Conservation (phyloP, 768 basidiomycete genomes). For the Hericium rajendrae region DNA sequence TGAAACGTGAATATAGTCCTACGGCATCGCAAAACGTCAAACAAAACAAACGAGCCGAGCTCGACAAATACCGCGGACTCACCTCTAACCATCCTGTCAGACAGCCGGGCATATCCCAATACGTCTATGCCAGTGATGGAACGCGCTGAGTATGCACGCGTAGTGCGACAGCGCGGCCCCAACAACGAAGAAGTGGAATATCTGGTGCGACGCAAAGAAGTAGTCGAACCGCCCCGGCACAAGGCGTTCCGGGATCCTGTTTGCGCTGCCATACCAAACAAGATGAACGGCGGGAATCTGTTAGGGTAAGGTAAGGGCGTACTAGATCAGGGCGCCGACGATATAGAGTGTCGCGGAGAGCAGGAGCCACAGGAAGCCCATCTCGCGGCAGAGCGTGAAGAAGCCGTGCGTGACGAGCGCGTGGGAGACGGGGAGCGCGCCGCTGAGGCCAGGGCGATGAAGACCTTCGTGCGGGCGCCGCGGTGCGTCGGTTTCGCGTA, state of each 20-base stretch:
- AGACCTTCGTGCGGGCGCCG: slow-evolving; percentile 66
- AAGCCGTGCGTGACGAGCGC: slow-evolving; percentile 50
- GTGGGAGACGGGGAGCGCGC: slow-evolving; percentile 61
- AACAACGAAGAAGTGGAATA: slow-evolving; percentile 79
- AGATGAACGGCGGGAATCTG: background rate
- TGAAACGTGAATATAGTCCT: too few species aligned
- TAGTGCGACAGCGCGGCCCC: slow-evolving; percentile 65
- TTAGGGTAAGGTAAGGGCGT: too few species aligned
- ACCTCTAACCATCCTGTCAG: background rate
- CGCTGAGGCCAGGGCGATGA: slow-evolving; percentile 71
- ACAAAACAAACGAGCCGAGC: too few species aligned
- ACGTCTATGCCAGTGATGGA: slow-evolving; percentile 45
- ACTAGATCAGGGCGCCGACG: slow-evolving; percentile 74
- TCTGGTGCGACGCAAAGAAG: slow-evolving; percentile 77
- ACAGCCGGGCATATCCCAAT: background rate
- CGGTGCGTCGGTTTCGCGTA: slow-evolving; percentile 70
- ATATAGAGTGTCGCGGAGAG: slow-evolving; percentile 70
- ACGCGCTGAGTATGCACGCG: slow-evolving; percentile 41
- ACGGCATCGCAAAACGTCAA: too few species aligned
- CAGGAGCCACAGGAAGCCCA: slow-evolving; percentile 66
- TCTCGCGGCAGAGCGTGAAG: slow-evolving; percentile 40
- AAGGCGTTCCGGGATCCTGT: slow-evolving; percentile 70
- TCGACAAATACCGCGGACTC: too few species aligned
- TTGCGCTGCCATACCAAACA: slow-evolving; percentile 45
- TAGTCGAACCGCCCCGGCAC: slow-evolving; percentile 73